Conservation (phyloP, 169 alveolate species). For the Plasmodium blacklocki region DNA sequence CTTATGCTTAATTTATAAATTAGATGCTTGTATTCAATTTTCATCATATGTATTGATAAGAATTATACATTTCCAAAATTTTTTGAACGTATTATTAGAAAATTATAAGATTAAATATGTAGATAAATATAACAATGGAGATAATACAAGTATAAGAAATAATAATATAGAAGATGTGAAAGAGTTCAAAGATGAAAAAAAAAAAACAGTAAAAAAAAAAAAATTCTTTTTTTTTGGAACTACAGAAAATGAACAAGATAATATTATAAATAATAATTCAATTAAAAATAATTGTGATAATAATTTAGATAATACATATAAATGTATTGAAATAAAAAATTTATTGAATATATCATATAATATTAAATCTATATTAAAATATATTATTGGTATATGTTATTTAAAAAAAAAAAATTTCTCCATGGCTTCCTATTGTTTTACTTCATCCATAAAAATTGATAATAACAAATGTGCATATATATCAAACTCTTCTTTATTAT, state of each 20-base stretch:
- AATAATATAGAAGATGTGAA: background rate
- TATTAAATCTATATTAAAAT: slow-evolving; percentile 55
- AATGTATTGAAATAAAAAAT: slow-evolving; percentile 13
- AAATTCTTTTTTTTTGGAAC: background rate
- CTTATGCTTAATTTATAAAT: slow-evolving; percentile 44
- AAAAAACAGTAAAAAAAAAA: background rate
- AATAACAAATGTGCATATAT: slow-evolving; percentile 19
- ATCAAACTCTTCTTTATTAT: slow-evolving; percentile 44
- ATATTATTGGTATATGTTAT: slow-evolving; percentile 65
- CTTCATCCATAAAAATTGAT: slow-evolving; percentile 23
- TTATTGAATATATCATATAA: slow-evolving; percentile 2
- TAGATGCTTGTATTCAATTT: slow-evolving; percentile 50
- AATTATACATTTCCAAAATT: slow-evolving; percentile 39
- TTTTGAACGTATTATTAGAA: background rate
- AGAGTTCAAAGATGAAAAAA: background rate
- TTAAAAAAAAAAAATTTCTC: slow-evolving; percentile 60
- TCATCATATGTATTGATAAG: slow-evolving; percentile 38
- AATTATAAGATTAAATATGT: slow-evolving; percentile 3
- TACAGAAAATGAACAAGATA: background rate
- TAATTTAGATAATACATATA: slow-evolving; percentile 6
- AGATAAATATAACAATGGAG: background rate
- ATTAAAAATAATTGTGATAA: background rate
- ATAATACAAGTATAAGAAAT: background rate
- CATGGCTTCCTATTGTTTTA: slow-evolving; percentile 59
- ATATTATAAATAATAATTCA: background rate